Evolutionary conservation across 148 eudicot species (phyloP), one percentile per base, ranked within the genome.

Genomic region (Arbutus unedo): DNA sequence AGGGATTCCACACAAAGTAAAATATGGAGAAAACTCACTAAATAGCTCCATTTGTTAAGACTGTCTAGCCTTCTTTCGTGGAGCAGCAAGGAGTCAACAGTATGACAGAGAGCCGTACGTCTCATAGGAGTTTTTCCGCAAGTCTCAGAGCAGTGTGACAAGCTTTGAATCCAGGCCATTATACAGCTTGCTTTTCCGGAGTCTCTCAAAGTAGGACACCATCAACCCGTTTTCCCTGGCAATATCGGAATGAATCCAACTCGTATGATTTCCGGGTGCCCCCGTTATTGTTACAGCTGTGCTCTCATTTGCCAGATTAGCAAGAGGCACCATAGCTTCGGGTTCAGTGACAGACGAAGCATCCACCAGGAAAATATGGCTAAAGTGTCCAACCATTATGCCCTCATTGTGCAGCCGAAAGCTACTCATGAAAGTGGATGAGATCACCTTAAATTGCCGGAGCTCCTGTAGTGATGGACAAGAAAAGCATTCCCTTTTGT

Each of bases 321-420:
- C 78, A 43, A 85, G 62, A 84, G 80, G 18, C 75, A 84, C 83
- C 83, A 84, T 50, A 21, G 75, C 43, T 43, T 84, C 86, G 4
- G 86, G 86, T 51, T 84, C 83, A 7, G 62, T 74, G 31, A 79
- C 76, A 25, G 80, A 80, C 10, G 86, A 85, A 53, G 84, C 81
- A 60, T 85, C 84, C 59, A 85, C 84, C 75, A 85, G n/a, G 45
- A 82, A 85, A 19, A 85, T 82, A 78, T 85, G 87, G 76, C 84
- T 82, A 55, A 85, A 85, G 43, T 85, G 84, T 73, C 87, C 87
- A 0, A 84, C 84, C 64, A 25, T 55, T 48, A 85, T 71, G 8
- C 87, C 87, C 47, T 59, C 73, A 49, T 43, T 21, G 25, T 78
- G 78, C 21, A 82, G 73, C 50, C 82, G 84, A 73, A n/a, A 72